Conservation (phyloP, 78 protist genomes). For the slime mould (Dictyostelium discoideum) region DNA sequence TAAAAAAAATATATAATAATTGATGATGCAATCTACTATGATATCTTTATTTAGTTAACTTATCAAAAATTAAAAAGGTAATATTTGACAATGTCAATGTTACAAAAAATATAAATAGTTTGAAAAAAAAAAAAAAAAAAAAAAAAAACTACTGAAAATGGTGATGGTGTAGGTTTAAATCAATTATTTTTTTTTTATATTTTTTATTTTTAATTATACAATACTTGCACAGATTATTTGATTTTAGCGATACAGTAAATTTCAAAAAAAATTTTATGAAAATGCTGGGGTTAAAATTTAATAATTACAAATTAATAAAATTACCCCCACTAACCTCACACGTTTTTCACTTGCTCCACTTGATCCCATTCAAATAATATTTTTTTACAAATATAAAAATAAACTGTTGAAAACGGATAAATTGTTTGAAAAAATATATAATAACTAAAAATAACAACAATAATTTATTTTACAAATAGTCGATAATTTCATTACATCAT, state of each 20-base stretch:
- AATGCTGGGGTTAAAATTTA: not conserved
- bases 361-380: not conserved
- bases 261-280: not conserved
- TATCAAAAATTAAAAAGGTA: not conserved
- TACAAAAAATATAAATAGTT: no score
- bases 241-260: not conserved
- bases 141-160: not conserved
- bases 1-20: not conserved
- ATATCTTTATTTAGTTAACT: not conserved
- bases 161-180: not conserved
- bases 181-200: not conserved
- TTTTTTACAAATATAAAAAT: no score
- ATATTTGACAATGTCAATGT: no score
- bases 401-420: not conserved
- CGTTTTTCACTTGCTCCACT: not conserved
- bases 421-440: no score
- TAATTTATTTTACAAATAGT: no score
- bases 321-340: not conserved
- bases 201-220: not conserved
- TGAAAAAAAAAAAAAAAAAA: no score
- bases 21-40: not conserved
- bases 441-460: not conserved
- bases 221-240: not conserved
- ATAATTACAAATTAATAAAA: no score
- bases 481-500: no score